phyloP scores from a whole-genome alignment of 78 protist species.

The Dictyostelium intermedium region DNA sequence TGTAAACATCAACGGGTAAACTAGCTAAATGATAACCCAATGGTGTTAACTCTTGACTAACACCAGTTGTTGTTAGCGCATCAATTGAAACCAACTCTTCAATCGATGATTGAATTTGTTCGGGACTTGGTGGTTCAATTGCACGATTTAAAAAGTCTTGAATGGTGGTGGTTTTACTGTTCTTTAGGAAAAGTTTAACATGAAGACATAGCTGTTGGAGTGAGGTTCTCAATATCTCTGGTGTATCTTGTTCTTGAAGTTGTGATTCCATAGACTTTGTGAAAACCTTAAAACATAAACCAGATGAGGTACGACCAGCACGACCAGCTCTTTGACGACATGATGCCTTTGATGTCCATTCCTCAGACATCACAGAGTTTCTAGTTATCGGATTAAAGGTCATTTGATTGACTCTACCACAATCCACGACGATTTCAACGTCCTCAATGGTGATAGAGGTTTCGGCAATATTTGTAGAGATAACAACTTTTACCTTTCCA shows the following conservation, averaged over 20 bases:
- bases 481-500: constrained; percentile 87
- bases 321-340: constrained; percentile 91
- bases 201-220: constrained; percentile 89
- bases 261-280: constrained; percentile 48
- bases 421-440: constrained; percentile 89
- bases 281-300: constrained; percentile 84
- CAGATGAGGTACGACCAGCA: constrained; percentile 93
- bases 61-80: not conserved
- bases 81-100: constrained; percentile 22
- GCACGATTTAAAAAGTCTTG: constrained; percentile 79
- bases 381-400: constrained; percentile 66
- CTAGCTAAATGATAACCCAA: constrained; percentile 91
- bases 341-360: constrained; percentile 80
- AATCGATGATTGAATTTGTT: constrained; percentile 47
- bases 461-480: constrained; percentile 95
- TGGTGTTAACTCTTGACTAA: constrained; percentile 46
- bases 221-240: constrained; percentile 91
- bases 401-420: constrained; percentile 91
- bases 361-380: constrained; percentile 78
- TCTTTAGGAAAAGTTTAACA: constrained; percentile 49
- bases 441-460: constrained; percentile 95
- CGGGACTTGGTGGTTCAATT: constrained; percentile 81
- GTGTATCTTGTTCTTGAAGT: constrained; percentile 72
- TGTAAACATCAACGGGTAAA: constrained; percentile 90
- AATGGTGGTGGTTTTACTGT: not conserved